These are phyloP conservation scores for Senna siamea DNA, from an alignment of 306 rosid species.

Conservation along the genomic window DNA sequence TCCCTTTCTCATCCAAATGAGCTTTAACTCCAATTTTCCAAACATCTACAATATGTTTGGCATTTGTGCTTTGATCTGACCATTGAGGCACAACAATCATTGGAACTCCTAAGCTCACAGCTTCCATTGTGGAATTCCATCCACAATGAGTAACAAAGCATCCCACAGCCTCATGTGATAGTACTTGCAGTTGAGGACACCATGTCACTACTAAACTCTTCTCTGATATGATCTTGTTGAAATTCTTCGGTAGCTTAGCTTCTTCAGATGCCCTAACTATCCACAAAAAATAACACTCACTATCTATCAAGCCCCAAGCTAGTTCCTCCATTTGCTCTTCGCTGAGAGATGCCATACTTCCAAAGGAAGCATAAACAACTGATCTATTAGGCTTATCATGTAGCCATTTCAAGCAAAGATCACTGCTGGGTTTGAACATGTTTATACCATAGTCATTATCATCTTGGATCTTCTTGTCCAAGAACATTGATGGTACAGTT, in stretches of 20 bases:
- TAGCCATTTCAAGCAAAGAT: slow-evolving; percentile 5
- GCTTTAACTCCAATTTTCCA: slow-evolving; percentile 1
- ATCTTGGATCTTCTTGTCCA: not conserved
- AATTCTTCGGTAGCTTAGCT: not conserved
- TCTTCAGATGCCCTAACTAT: not conserved
- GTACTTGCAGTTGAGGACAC: not conserved
- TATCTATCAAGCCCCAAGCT: slow-evolving; percentile 2
- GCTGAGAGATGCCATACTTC: not conserved
- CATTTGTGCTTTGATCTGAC: slow-evolving; percentile 4
- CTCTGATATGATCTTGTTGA: not conserved
- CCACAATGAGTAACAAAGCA: slow-evolving; percentile 7
- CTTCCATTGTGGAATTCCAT: not conserved
- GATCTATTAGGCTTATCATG: not conserved
- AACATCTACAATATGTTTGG: not conserved
- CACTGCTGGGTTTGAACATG: not conserved
- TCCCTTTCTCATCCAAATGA: not conserved
- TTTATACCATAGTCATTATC: not conserved
- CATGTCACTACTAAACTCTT: not conserved
- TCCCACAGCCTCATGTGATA: slow-evolving; percentile 9
- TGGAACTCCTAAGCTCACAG: not conserved
- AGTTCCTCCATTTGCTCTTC: slow-evolving; percentile 5
- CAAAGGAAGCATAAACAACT: not conserved
- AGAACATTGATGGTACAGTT: not conserved
- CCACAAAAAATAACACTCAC: not conserved
- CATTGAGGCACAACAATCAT: not conserved